These are phyloP conservation scores for Diversispora eburnea DNA, from an alignment of 192 early-diverging fungal genomes.

Conservation along the genomic window DNA sequence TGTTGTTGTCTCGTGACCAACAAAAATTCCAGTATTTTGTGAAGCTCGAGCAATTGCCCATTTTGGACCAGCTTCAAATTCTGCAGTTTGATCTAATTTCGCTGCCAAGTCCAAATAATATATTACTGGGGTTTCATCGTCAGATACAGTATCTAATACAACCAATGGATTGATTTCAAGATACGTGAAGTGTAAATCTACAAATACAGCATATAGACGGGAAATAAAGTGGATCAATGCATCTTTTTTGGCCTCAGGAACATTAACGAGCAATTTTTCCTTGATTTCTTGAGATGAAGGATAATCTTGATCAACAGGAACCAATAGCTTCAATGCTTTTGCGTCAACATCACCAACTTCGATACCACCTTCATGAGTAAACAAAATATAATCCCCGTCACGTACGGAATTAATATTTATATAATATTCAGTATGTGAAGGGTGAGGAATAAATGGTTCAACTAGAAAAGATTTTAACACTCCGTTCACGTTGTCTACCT, in stretches of 20 bases:
- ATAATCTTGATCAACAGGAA: slow-evolving; percentile 77
- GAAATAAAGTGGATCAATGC: slow-evolving; percentile 87
- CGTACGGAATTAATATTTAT: slow-evolving; percentile 94
- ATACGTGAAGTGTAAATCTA: slow-evolving; percentile 97
- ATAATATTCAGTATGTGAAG: slow-evolving; percentile 91
- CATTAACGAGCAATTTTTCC: slow-evolving; percentile 63
- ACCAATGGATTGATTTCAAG: slow-evolving; percentile 99
- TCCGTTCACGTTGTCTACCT: slow-evolving; percentile 83
- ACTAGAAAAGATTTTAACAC: slow-evolving; percentile 92
- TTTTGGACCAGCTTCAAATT: slow-evolving; percentile 94
- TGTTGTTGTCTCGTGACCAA: slow-evolving; percentile 23
- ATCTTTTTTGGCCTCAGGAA: slow-evolving; percentile 63
- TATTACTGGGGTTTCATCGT: slow-evolving; percentile 60
- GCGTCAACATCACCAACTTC: slow-evolving; percentile 99
- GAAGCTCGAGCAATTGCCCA: slow-evolving; percentile 86
- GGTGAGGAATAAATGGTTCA: slow-evolving; percentile 92
- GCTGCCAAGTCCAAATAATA: slow-evolving; percentile 95
- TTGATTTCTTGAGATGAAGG: slow-evolving; percentile 66
- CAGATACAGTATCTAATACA: slow-evolving; percentile 66
- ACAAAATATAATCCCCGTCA: slow-evolving; percentile 94
- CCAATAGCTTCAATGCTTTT: slow-evolving; percentile 83
- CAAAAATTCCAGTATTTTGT: slow-evolving; percentile 45
- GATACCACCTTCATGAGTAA: slow-evolving; percentile 98
- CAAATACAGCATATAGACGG: slow-evolving; percentile 91
- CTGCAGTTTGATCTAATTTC: slow-evolving; percentile 97